These are phyloP conservation scores for Neohortaea acidophila DNA, from an alignment of 495 filamentous ascomycete species.

Conservation along the genomic window DNA sequence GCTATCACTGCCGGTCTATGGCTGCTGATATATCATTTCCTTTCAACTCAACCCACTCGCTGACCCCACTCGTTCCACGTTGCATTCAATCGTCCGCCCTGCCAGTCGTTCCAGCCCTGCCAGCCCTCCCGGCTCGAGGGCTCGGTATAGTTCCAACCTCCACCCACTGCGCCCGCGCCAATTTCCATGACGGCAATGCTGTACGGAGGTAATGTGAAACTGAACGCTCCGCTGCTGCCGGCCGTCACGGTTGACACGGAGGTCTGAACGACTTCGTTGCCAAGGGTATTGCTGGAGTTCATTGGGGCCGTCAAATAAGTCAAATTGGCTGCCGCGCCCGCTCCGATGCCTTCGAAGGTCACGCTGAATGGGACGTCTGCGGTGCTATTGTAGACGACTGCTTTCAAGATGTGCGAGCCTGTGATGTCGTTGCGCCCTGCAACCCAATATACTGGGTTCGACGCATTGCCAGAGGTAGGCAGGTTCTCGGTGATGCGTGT, in stretches of 20 bases:
- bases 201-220: constrained; percentile 15
- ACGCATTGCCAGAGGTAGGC: constrained; percentile 23
- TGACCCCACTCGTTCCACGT: not conserved
- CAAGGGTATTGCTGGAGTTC: constrained; percentile 29
- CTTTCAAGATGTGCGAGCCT: constrained; percentile 40
- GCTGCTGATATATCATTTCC: too few species aligned
- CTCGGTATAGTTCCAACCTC: constrained; percentile 8
- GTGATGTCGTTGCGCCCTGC: constrained; percentile 30
- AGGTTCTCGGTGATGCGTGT: constrained; percentile 43
- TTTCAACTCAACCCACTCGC: too few species aligned
- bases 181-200: constrained; percentile 18
- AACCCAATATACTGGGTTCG: constrained; percentile 44
- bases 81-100: not conserved
- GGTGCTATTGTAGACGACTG: constrained; percentile 52
- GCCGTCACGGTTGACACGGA: constrained; percentile 6
- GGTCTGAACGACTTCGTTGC: constrained; percentile 13
- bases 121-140: constrained; percentile 5
- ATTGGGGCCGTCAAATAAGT: constrained; percentile 42
- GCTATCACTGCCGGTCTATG: not conserved
- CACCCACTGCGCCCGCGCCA: constrained; percentile 1
- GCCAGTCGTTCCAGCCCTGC: constrained; percentile 8
- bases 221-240: constrained; percentile 10
- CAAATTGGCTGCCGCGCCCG: constrained; percentile 35
- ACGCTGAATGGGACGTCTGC: constrained; percentile 34
- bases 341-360: constrained; percentile 37